Evolutionary conservation across 1,284 basidiomycete genomes (phyloP).

Genomic region (Rhodotorula sp.): DNA sequence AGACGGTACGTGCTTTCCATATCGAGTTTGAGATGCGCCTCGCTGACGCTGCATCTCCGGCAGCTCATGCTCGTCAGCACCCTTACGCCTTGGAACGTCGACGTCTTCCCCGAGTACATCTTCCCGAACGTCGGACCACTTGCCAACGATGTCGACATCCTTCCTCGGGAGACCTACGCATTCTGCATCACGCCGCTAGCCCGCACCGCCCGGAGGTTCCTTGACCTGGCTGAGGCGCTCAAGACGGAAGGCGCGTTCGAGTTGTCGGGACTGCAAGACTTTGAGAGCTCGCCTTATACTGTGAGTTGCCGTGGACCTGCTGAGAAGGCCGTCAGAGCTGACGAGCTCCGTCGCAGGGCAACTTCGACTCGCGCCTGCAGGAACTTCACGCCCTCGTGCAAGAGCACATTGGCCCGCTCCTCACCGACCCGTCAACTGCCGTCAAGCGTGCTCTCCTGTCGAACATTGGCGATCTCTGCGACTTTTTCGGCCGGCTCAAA

Average conservation of each 20-base stretch:
- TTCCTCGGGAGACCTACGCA: conserved; percentile 86
- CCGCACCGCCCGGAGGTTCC: conserved; percentile 74
- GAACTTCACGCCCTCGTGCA: conserved; percentile 83
- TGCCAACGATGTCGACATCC: conserved; percentile 75
- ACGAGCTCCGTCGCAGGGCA: conserved; percentile 53
- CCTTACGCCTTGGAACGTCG: conserved; percentile 80
- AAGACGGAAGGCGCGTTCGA: conserved; percentile 75
- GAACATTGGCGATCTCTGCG: conserved; percentile 81
- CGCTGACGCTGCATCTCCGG: neutral
- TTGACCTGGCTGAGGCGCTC: conserved; percentile 89
- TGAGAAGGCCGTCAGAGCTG: neutral
- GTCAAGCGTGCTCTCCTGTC: conserved; percentile 60
- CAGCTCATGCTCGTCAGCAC: conserved; percentile 80
- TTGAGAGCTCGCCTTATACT: conserved; percentile 54
- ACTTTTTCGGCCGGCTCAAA: conserved; percentile 86
- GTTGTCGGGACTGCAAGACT: conserved; percentile 65
- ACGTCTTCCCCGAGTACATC: conserved; percentile 90
- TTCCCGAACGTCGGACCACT: conserved; percentile 84
- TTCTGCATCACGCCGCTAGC: conserved; percentile 81
- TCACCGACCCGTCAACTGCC: conserved; percentile 56
- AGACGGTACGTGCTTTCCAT: conserved; percentile 80
- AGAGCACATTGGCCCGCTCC: conserved; percentile 74
- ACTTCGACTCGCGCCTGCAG: conserved; percentile 78
- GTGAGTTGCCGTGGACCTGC: neutral
- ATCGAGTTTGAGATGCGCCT: no score